Evolutionary conservation across 768 basidiomycete genomes (phyloP).

Genomic region (Xerocomellus chrysenteron): DNA sequence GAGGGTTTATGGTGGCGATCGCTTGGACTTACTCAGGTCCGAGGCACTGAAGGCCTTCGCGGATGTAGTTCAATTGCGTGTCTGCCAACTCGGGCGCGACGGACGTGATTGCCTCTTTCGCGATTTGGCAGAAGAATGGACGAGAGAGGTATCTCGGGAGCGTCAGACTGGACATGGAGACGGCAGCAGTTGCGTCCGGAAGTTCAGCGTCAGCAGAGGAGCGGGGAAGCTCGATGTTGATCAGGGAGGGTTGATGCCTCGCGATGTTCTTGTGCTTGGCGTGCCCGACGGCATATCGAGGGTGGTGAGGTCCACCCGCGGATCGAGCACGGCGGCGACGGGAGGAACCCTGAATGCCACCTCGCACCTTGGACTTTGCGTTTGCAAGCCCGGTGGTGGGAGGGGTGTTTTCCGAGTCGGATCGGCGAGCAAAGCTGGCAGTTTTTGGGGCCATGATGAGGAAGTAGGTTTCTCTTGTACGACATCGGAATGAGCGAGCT

Average conservation of each 20-base stretch:
- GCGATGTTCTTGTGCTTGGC: slow-evolving; percentile 36
- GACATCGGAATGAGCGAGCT: slow-evolving; percentile 3
- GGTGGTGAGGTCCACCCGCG: slow-evolving; percentile 26
- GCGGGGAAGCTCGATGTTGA: slow-evolving; percentile 33
- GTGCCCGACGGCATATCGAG: slow-evolving; percentile 38
- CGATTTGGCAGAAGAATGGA: slow-evolving; percentile 14
- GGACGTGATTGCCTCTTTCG: slow-evolving; percentile 12
- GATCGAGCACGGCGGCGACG: slow-evolving; percentile 42
- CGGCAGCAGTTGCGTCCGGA: slow-evolving; percentile 1
- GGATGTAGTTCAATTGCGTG: slow-evolving; percentile 26
- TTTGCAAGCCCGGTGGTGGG: slow-evolving; percentile 13
- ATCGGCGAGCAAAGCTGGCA: slow-evolving; percentile 21
- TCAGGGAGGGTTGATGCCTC: slow-evolving; percentile 13
- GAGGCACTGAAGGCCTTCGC: slow-evolving; percentile 26
- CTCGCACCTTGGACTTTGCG: slow-evolving; percentile 20
- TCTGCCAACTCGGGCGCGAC: slow-evolving; percentile 29
- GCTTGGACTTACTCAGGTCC: slow-evolving; percentile 25
- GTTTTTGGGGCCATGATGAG: slow-evolving; percentile 28
- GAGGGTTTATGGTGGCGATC: neutral
- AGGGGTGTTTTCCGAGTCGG: slow-evolving; percentile 36
- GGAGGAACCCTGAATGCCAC: slow-evolving; percentile 33
- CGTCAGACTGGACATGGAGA: slow-evolving; percentile 9
- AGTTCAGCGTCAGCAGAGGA: slow-evolving; percentile 5
- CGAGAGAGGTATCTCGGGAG: slow-evolving; percentile 29
- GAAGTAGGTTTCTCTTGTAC: neutral